Evolutionary conservation across 495 filamentous ascomycete species (phyloP), one percentile per base, ranked within the genome.

Genomic region (Penicillium ucsense): DNA sequence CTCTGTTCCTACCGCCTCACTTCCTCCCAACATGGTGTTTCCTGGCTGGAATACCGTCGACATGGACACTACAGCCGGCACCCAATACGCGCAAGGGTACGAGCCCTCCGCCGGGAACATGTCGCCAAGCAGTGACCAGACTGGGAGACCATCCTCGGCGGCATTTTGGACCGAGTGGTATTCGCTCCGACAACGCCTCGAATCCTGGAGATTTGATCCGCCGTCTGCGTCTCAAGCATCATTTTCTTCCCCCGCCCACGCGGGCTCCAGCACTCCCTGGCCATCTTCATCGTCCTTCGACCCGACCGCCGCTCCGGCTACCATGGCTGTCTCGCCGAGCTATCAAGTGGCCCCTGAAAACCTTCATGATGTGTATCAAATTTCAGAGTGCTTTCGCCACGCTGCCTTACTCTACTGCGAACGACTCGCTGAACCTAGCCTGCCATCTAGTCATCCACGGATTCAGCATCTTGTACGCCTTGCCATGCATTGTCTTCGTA

Each of bases 331-430:
- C 8, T 58, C 64, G 4, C 45, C 48, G 3, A 50, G 52, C 39
- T 66, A 47, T 27, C 48, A 59, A 31, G 63, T 71, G 46, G 56
- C 67, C 6, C 50, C 67, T 48, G 57, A 67, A 45, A 67, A 72
- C 41, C 43, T 71, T 12, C 57, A 63, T 57, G 85, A 75, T 69
- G 74, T 77, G 59, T 84, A 62, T 20, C 75, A 83, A 56, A 83
- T 82, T 49, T 92, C 85, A 41, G 89, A 95, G 59, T 84, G 86
- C 5, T 96, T 95, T 72, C 86, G 90, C 29, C 86, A 89, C 57
- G 80, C 89, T 0, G 90, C 89, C 2, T 77, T 96, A 6, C 80
- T 96, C 12, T 96, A 97, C 69, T 87, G 84, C 20, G 88, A 95
- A 63, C 86, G 91, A 4, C 81, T 96, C 28, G 89, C 84, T 4